Base-by-base conservation (phyloP, 495 filamentous ascomycete species). In the Letharia lupina region DNA sequence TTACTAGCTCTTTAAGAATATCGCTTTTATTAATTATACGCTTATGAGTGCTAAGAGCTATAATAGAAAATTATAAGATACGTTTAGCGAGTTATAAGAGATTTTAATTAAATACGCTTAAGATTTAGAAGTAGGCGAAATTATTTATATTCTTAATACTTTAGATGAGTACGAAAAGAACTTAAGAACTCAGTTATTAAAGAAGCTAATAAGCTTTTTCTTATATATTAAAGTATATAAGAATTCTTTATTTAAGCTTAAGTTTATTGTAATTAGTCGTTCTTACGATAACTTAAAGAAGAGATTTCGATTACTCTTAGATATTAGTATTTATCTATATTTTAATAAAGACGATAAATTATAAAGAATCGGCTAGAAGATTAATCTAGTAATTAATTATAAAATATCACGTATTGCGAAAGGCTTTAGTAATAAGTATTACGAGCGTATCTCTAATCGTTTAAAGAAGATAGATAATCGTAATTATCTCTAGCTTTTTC, bases 401-500 rank as follows among this genome's bases (percentile, higher is more conserved):
- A 67, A 65, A 61, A 47, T 80, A 10, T 16, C 60, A 11, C 35
- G 58, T 3, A 68, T 76, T 54, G 63, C 66, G 9, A 15, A 8
- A 50, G 58, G 47, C 33, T 71, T 75, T 42, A 56, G 54, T 4
- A 41, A 60, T 52, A 57, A 62, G 45, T 18, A 65, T 20, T 40
- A 35, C 6, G 18, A 61, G 50, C 61, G 40, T 8, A 73, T 75
- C 48, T 63, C 70, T 11, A 47, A 73, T 15, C 66, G 65, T 31
- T 70, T 80, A 4, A 74, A 77, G 64, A 62, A 64, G 40, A 77
- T 76, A 67, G 48, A 76, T 28, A 73, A 81, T 54, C 71, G 78
- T 31, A 82, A 77, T 23, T 82, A 82, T 68, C 77, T 82, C 33
- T 82, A 78, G 79, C 71, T 79, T 20, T 68, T 71, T 61, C 69